phyloP scores from a whole-genome alignment of 768 basidiomycete species.

The Psilocybe sp. region DNA sequence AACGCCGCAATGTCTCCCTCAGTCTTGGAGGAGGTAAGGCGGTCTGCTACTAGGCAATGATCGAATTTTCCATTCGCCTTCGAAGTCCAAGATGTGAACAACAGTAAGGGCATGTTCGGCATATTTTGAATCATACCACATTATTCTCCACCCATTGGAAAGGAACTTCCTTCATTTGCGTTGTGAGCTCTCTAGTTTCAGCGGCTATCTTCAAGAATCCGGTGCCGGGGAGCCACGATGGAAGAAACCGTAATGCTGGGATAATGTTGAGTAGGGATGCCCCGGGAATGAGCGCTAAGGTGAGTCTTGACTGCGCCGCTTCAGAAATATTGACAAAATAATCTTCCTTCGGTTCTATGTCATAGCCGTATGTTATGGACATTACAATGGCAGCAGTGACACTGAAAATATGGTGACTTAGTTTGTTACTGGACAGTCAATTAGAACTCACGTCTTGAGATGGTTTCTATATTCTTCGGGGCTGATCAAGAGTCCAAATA shows the following conservation, averaged over 20 bases:
- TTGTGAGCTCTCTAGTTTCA: constrained; percentile 9
- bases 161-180: constrained; percentile 17
- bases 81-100: not conserved
- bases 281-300: constrained; percentile 18
- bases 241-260: constrained; percentile 22
- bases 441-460: constrained; percentile 9
- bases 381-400: constrained; percentile 31
- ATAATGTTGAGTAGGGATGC: constrained; percentile 21
- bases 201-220: constrained; percentile 18
- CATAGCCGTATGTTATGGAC: constrained; percentile 34
- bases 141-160: constrained; percentile 16
- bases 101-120: not conserved
- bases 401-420: constrained; percentile 16
- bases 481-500: constrained; percentile 21
- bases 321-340: constrained; percentile 19
- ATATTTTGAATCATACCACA: constrained; percentile 12
- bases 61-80: constrained; percentile 11
- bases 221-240: constrained; percentile 30
- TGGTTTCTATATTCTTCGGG: constrained; percentile 13
- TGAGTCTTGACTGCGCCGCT: constrained; percentile 12
- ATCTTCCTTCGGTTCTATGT: constrained; percentile 19
- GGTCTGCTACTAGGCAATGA: constrained; percentile 6
- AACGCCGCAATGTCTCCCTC: constrained; percentile 4
- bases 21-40: constrained; percentile 1
- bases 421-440: not conserved